Base-by-base conservation (phyloP, 352 stramenopile genomes). In the Lagenidium sp. region DNA sequence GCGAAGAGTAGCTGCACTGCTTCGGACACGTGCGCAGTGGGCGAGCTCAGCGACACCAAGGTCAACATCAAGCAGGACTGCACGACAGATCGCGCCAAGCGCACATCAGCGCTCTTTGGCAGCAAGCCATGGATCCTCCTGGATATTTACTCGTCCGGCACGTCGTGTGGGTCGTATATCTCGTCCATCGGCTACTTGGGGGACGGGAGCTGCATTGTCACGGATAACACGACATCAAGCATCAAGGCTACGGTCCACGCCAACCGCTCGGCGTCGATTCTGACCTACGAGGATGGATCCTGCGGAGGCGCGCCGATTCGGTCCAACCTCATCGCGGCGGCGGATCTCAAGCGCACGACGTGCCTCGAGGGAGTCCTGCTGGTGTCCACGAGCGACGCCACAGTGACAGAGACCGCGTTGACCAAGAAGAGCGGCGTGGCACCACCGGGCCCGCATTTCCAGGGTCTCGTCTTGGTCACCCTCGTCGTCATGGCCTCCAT, bases 101-200 rank as follows among this genome's bases (percentile, higher is more conserved):
- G 19, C 22, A 38, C 34, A 0, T 7, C 36, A 8, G 12, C 29
- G 3, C 41, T 45, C 8, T 56, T 56, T 6, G 36, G 19, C 6
- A 24, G 12, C 15, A 41, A 41, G 18, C 41, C 49, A 11, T 56
- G 41, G 35, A 15, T 56, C 24, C 49, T 42, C n/a, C 48, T 55
- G 21, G 48, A 55, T n/a, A 41, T 55, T 18, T 50, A 55, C 41
- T 36, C 45, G 31, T 25, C 47, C 22, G 29, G 36, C 18, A 36
- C 12, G 3, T 37, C 11, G 13, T 74, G 61, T 28, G 36, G 36
- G 0, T 59, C 55, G n/a, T 42, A 75, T 2, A 44, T 63, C 11
- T 72, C 65, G 4, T 53, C 55, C 7, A 56, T 58, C 11, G 65
- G 59, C 6, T 75, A 73, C 41, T 36, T 66, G 5, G 65, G 62